Conservation (phyloP, 306 rosid genomes). For the Prunus kanzakura region DNA sequence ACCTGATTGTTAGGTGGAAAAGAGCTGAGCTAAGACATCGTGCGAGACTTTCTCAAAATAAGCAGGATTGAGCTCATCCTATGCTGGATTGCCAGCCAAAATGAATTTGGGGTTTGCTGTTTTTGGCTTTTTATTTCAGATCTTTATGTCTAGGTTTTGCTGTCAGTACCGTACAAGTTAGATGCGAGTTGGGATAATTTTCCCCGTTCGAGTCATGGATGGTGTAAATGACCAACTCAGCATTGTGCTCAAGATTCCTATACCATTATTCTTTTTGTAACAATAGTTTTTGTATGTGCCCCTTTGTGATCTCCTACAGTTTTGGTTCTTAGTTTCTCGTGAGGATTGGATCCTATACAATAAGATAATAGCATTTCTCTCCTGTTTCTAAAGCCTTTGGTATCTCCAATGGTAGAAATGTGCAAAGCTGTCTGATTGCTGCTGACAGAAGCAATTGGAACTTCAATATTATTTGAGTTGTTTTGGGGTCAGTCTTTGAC, state of each 20-base stretch:
- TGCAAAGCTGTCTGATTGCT: background rate
- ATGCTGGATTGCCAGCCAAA: background rate
- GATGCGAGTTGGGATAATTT: background rate
- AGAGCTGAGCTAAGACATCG: constrained; percentile 91
- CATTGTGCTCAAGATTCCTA: background rate
- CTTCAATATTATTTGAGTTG: background rate
- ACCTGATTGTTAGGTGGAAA: constrained; percentile 87
- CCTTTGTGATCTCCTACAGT: background rate
- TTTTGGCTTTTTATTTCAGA: background rate
- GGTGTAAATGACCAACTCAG: constrained; percentile 5
- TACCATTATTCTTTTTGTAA: background rate
- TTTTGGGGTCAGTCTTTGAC: background rate
- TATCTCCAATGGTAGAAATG: background rate
- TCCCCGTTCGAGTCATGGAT: background rate
- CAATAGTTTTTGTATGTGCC: background rate
- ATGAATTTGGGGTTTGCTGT: background rate
- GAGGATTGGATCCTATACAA: background rate
- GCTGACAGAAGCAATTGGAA: background rate
- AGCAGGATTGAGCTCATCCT: constrained; percentile 55
- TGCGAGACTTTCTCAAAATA: constrained; percentile 63
- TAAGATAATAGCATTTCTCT: background rate
- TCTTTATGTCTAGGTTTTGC: background rate
- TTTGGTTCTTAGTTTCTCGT: background rate
- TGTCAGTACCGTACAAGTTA: background rate
- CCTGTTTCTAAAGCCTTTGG: background rate